phyloP scores from a whole-genome alignment of 192 early-diverging fungal genomes.

The Funneliformis mosseae region DNA sequence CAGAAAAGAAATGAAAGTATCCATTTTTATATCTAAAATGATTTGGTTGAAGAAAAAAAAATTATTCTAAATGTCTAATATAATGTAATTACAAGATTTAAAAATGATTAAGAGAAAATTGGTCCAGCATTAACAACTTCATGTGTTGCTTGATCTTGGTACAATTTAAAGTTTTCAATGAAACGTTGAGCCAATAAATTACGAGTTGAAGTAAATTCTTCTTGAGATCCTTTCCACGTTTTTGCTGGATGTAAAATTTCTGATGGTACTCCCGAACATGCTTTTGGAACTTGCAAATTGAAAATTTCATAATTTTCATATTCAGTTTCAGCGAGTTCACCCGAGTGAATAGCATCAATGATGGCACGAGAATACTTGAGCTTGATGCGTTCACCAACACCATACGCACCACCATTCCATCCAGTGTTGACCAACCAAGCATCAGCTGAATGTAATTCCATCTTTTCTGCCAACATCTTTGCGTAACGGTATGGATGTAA shows the following conservation, averaged over 20 bases:
- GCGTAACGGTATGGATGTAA: slow-evolving; percentile 96
- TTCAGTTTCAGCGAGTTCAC: slow-evolving; percentile 84
- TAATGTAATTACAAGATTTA: no score
- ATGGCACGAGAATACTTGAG: slow-evolving; percentile 98
- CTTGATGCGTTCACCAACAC: slow-evolving; percentile 86
- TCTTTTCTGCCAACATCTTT: slow-evolving; percentile 95
- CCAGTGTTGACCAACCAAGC: slow-evolving; percentile 98
- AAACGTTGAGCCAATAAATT: slow-evolving; percentile 83
- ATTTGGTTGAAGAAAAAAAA: no score
- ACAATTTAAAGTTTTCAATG: slow-evolving; percentile 88
- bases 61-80: no score
- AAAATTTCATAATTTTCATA: slow-evolving; percentile 88
- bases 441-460: slow-evolving; percentile 78
- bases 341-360: slow-evolving; percentile 95
- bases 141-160: slow-evolving; percentile 67
- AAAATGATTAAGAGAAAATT: background rate
- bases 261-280: slow-evolving; percentile 72
- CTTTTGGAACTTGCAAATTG: slow-evolving; percentile 84
- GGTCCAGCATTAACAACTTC: slow-evolving; percentile 78
- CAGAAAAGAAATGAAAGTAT: no score
- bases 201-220: slow-evolving; percentile 66
- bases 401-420: slow-evolving; percentile 94
- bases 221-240: slow-evolving; percentile 82
- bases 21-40: no score
- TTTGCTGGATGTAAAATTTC: slow-evolving; percentile 86